These are phyloP conservation scores for Globisporangium irregulare DNA, from an alignment of 352 stramenopile species.

Conservation along the genomic window DNA sequence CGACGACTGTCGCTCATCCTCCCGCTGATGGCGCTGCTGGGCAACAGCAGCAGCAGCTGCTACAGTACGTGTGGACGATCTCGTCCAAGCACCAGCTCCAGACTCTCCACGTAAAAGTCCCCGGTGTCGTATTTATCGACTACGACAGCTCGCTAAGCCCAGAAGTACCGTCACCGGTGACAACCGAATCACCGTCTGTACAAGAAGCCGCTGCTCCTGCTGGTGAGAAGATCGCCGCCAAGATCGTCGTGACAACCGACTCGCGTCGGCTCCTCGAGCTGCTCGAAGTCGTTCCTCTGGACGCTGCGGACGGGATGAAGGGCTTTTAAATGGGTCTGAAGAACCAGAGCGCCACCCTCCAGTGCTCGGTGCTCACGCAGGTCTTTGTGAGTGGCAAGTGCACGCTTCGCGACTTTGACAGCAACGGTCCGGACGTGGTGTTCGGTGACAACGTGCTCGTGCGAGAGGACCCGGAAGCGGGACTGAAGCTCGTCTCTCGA, in stretches of 20 bases:
- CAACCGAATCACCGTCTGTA: neutral
- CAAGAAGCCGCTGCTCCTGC: neutral
- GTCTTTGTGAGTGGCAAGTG: conserved; percentile 6
- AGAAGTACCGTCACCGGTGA: neutral
- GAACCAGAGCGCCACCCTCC: neutral
- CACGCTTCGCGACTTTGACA: neutral
- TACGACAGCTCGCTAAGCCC: neutral
- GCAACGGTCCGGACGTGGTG: neutral
- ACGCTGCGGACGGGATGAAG: neutral
- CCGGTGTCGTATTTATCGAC: conserved; percentile 3
- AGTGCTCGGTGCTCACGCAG: conserved; percentile 1
- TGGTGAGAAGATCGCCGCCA: neutral
- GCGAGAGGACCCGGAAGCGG: neutral
- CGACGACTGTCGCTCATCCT: neutral
- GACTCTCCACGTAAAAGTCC: conserved; percentile 7
- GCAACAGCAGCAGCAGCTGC: neutral
- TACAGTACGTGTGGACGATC: conserved; percentile 10
- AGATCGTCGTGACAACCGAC: conserved; percentile 9
- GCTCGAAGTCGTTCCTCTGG: conserved; percentile 6
- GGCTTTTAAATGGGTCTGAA: conserved; percentile 3
- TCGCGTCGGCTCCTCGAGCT: neutral
- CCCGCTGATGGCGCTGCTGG: neutral
- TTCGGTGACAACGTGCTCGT: conserved; percentile 10
- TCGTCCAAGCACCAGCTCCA: neutral
- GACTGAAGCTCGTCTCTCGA: neutral